These are phyloP conservation scores for Colletotrichum theobromicola DNA, from an alignment of 2,329 filamentous ascomycete species.

Conservation along the genomic window DNA sequence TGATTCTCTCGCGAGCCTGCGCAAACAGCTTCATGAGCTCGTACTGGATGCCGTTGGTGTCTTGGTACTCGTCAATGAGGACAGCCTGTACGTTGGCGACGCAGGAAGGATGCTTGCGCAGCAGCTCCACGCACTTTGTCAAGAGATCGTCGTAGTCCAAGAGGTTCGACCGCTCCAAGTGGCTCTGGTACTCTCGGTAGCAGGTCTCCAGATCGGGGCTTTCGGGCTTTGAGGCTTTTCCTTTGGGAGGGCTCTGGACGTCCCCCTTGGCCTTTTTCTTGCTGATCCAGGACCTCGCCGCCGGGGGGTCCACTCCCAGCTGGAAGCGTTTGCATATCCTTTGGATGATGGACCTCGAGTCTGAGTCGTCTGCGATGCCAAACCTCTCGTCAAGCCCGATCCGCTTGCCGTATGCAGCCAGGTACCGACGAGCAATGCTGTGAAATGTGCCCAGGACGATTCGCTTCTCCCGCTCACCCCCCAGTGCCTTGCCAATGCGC, in stretches of 20 bases:
- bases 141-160: constrained; percentile 96
- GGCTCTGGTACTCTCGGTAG: constrained; percentile 79
- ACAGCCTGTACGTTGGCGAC: constrained; percentile 91
- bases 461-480: constrained; percentile 74
- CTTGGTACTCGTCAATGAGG: constrained; percentile 96
- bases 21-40: constrained; percentile 92
- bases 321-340: constrained; percentile 81
- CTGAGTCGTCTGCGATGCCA: constrained; percentile 85
- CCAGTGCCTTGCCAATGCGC: constrained; percentile 82
- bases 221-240: constrained; percentile 39
- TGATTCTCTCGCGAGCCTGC: constrained; percentile 75
- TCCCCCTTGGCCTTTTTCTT: constrained; percentile 65
- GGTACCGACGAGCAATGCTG: constrained; percentile 85
- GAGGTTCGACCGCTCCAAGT: constrained; percentile 77
- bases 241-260: constrained; percentile 31
- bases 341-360: constrained; percentile 79
- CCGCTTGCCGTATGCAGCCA: constrained; percentile 81
- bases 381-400: constrained; percentile 86
- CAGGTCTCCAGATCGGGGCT: constrained; percentile 68
- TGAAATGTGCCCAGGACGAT: constrained; percentile 94
- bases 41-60: constrained; percentile 95
- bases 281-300: constrained; percentile 78
- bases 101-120: constrained; percentile 75
- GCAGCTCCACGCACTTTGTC: constrained; percentile 79
- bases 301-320: constrained; percentile 70